Conservation (phyloP, 2,329 filamentous ascomycete genomes). For the Tolypocladium inflatum region DNA sequence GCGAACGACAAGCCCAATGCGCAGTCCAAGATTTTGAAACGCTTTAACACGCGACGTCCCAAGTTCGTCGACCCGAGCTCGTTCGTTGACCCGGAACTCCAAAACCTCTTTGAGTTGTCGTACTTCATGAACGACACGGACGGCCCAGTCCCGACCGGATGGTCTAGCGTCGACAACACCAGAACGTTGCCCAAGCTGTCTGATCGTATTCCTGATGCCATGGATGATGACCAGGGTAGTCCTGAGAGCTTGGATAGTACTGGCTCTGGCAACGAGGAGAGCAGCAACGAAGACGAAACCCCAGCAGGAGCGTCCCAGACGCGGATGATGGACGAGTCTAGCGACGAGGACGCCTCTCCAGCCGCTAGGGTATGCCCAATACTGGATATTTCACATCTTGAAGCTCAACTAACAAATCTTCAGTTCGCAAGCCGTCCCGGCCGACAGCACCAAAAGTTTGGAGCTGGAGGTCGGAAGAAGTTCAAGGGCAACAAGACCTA, state of each 20-base stretch:
- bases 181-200: constrained; percentile 46
- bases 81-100: constrained; percentile 54
- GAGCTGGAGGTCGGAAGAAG: constrained; percentile 34
- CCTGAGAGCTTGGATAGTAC: constrained; percentile 37
- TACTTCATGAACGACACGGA: constrained; percentile 47
- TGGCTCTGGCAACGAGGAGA: constrained; percentile 40
- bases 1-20: constrained; percentile 24
- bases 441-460: constrained; percentile 14
- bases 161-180: constrained; percentile 50
- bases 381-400: neutral
- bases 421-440: constrained; percentile 9
- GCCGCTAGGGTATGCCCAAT: constrained; percentile 14
- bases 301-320: constrained; percentile 28
- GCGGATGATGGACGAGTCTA: constrained; percentile 50
- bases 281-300: constrained; percentile 39
- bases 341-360: constrained; percentile 38
- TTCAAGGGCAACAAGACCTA: constrained; percentile 34
- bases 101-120: constrained; percentile 68
- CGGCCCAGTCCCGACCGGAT: constrained; percentile 60
- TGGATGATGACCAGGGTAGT: constrained; percentile 38
- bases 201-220: constrained; percentile 34
- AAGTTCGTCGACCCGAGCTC: constrained; percentile 41
- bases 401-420: constrained; percentile 1
- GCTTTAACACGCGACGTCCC: constrained; percentile 40
- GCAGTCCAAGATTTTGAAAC: constrained; percentile 25